Evolutionary conservation across 2,329 filamentous ascomycete species (phyloP).

Genomic region (Thielaviopsis ethacetica): DNA sequence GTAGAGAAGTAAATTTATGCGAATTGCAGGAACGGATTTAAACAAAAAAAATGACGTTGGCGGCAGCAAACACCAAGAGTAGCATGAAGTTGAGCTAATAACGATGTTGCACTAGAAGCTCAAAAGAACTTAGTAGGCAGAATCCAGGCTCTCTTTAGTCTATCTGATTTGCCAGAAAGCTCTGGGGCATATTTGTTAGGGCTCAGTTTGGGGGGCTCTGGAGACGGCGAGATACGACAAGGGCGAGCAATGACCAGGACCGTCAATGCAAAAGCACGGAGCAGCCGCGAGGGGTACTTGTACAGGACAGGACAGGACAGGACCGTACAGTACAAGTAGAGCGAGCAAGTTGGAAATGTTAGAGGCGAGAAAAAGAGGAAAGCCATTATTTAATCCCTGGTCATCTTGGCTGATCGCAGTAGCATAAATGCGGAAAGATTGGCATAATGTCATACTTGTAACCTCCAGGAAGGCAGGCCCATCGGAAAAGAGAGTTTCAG

Average conservation of each 20-base stretch:
- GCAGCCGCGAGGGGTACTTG: neutral
- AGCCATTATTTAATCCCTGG: neutral
- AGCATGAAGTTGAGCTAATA: neutral
- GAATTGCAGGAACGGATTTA: neutral
- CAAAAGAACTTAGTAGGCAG: neutral
- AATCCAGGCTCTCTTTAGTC: neutral
- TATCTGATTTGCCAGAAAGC: too few species aligned
- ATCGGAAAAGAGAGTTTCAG: slow-evolving; percentile 1
- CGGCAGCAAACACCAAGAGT: neutral
- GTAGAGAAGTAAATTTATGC: too few species aligned
- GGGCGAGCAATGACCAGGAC: neutral
- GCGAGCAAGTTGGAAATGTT: neutral
- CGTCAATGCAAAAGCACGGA: slow-evolving; percentile 6
- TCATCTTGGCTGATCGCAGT: neutral
- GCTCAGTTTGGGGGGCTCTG: neutral
- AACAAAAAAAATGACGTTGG: neutral
- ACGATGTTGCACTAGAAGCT: neutral
- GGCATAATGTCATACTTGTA: slow-evolving; percentile 5
- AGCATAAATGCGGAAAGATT: slow-evolving; percentile 8
- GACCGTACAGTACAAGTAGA: too few species aligned
- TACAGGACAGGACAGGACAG: neutral
- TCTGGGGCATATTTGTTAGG: neutral
- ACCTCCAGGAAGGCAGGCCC: neutral
- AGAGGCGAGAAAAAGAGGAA: neutral
- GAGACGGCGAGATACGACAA: slow-evolving; percentile 2